phyloP scores from a whole-genome alignment of 371 early-diverging fungal species.

The Fennellomyces sp. region DNA sequence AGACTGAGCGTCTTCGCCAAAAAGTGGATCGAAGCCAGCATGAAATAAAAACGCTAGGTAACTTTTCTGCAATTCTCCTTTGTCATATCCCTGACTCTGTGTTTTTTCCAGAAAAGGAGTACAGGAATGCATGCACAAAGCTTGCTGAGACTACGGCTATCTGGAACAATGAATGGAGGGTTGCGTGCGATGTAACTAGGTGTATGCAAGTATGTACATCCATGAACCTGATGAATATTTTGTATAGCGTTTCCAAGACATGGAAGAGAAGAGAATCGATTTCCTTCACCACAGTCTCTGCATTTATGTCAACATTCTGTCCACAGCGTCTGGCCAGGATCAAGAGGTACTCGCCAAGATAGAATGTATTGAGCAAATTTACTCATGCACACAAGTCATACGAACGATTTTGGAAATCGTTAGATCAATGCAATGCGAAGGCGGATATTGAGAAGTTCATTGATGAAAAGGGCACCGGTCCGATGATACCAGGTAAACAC shows the following conservation, averaged over 20 bases:
- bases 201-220: not conserved
- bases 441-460: slow-evolving; percentile 76
- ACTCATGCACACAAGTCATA: no score
- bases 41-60: slow-evolving; percentile 42
- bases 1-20: slow-evolving; percentile 35
- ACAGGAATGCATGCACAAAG: slow-evolving; percentile 64
- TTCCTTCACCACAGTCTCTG: slow-evolving; percentile 79
- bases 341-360: slow-evolving; percentile 81
- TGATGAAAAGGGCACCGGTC: slow-evolving; percentile 75
- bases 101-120: slow-evolving; percentile 63
- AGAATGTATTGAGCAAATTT: not conserved
- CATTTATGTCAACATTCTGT: slow-evolving; percentile 86
- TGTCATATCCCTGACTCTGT: not conserved
- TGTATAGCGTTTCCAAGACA: slow-evolving; percentile 76
- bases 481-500: slow-evolving; percentile 47
- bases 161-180: slow-evolving; percentile 73
- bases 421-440: slow-evolving; percentile 73
- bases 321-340: slow-evolving; percentile 82
- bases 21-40: slow-evolving; percentile 38
- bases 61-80: not conserved
- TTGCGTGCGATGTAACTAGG: slow-evolving; percentile 69
- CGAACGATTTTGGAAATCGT: slow-evolving; percentile 69
- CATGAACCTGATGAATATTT: not conserved
- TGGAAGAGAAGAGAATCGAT: slow-evolving; percentile 91
- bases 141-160: slow-evolving; percentile 66